Base-by-base conservation (phyloP, 768 basidiomycete genomes). In the Glaciozyma antarctica region DNA sequence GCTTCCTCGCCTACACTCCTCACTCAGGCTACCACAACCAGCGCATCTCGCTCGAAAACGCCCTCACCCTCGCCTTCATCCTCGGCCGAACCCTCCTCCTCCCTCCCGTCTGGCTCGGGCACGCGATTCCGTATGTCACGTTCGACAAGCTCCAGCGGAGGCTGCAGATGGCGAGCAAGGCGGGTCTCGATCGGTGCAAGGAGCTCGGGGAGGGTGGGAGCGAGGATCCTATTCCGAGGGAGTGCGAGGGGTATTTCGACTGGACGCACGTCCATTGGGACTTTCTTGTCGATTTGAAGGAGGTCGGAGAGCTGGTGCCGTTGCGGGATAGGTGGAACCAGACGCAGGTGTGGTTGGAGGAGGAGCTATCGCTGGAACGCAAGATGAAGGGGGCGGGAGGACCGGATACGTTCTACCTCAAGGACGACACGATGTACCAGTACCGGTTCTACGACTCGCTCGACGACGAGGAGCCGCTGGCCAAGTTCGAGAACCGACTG, bases 1-100 rank as follows among this genome's bases (percentile, higher is more conserved):
- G 75, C 62, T 90, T 81, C 74, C 78, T 90, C 45, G 80, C 87
- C 28, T 90, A 88, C 74, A 79, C 89, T 28, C 87, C 88, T 16
- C 88, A 90, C 74, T 86, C 85, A 67, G 87, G 88, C 3, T 86
- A 88, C 69, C 87, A 90, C 76, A 90, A 88, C 75, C 88, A 90
- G 77, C 85, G 88, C 43, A 88, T 91, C 69, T 85, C 87, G 22
- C 81, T 91, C 66, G 87, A 90, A 77, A 91, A 91, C 72, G 89
- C 87, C 4, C 81, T 90, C 24, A 79, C 85, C n/a, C 81, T 90
- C 58, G 81, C 88, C 2, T 79, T 77, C 65, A 74, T 86, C 38
- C 81, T 88, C 65, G 85, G 86, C 77, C 85, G 88, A 65, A 91
- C 88, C 16, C 79, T 90, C 41, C 82, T 90, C 68, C 78, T 89